Evolutionary conservation across 2,329 filamentous ascomycete genomes (phyloP), one percentile per base, ranked within the genome.

Genomic region (Ceratocystis eucalypticola): DNA sequence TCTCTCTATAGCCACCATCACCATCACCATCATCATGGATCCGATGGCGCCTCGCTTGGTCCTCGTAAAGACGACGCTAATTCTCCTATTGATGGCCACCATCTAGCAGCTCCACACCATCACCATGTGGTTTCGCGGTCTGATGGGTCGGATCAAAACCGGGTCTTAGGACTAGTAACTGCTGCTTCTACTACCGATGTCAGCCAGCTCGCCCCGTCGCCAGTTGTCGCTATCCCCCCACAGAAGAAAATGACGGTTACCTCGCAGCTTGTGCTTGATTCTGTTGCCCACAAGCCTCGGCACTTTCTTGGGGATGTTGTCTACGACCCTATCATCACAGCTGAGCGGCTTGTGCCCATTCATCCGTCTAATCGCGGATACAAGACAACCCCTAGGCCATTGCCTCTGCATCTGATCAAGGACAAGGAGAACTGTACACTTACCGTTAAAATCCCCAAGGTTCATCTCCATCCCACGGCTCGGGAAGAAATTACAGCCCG

Each of bases 341-440:
- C 82, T 0, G 77, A 78, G 3, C 76, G 82, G 8, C 72, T 82
- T 12, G 74, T 80, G 10, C 77, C 76, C 1, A 76, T 74, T 7
- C 72, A 70, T 1, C 73, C 75, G 10, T 75, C 75, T 0, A 75
- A 76, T 61, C 74, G 78, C 15, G 77, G 79, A 3, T 81, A 78
- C 70, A 73, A 77, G 4, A 82, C 82, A 0, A 84, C 79, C 1
- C 90, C 88, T 0, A 86, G 82, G 65, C 88, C 89, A 0, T 79
- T 96, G 1, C 93, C 93, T 0, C 83, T 84, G 68, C 89, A 93
- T 50, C 78, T 81, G 70, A 85, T 86, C 65, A 77, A 88, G 69
- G 85, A 83, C 57, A 89, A 90, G 68, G 88, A 92, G 70, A 97
- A 97, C 71, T 96, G 91, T 73, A 95, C 89, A 0, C 85, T 95